These are phyloP conservation scores for Lolium perenne DNA, from an alignment of 176 grass and related monocot genomes.

Conservation along the genomic window DNA sequence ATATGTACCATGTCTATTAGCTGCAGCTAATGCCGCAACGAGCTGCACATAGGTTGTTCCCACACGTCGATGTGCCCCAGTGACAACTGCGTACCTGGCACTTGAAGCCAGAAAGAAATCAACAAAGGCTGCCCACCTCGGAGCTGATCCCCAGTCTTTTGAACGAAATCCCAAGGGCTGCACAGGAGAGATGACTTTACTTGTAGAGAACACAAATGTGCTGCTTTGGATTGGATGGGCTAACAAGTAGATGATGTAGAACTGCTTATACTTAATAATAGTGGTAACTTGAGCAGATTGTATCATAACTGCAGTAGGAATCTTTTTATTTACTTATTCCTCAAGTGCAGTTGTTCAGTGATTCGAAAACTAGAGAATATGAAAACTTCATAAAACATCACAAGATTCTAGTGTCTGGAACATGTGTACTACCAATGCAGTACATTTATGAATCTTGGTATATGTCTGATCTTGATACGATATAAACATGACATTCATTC, in stretches of 20 bases:
- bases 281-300: not conserved
- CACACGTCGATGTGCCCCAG: slow-evolving; percentile 79
- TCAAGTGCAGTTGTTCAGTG: not conserved
- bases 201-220: not conserved
- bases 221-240: not conserved
- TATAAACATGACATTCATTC: not conserved
- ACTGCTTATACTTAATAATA: not conserved
- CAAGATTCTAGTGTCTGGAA: not conserved
- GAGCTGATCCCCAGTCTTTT: slow-evolving; percentile 87
- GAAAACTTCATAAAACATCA: not conserved
- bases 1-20: slow-evolving; percentile 62
- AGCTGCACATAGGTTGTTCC: slow-evolving; percentile 85
- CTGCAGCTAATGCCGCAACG: slow-evolving; percentile 73
- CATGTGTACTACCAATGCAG: not conserved
- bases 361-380: not conserved
- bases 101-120: slow-evolving; percentile 91
- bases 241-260: not conserved
- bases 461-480: not conserved
- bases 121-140: slow-evolving; percentile 84
- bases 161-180: slow-evolving; percentile 64
- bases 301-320: not conserved
- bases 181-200: not conserved
- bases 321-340: not conserved
- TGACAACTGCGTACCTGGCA: slow-evolving; percentile 66
- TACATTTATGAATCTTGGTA: not conserved